phyloP scores from a whole-genome alignment of 371 early-diverging fungal species.

The Mortierella sp. region DNA sequence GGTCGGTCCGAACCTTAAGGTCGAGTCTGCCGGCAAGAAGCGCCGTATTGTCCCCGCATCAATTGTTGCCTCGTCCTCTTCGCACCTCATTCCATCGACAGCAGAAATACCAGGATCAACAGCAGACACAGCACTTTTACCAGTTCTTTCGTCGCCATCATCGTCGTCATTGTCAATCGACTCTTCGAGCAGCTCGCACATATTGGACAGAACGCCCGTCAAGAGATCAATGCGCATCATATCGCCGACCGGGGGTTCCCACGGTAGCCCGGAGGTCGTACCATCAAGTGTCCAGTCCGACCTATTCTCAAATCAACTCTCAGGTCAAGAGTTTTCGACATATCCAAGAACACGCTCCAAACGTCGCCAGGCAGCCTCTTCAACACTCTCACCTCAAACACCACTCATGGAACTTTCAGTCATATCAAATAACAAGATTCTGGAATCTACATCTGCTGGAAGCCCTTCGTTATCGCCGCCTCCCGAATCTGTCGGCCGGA shows the following conservation, averaged over 20 bases:
- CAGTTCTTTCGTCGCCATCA: background rate
- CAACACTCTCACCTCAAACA: background rate
- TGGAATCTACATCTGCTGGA: background rate
- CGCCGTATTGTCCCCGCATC: slow-evolving; percentile 4
- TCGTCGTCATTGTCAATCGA: background rate
- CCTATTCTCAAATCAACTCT: background rate
- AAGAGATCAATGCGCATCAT: background rate
- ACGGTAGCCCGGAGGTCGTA: background rate
- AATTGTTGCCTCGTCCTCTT: background rate
- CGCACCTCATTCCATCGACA: background rate
- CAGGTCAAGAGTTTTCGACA: background rate
- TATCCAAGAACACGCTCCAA: background rate
- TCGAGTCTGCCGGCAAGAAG: slow-evolving; percentile 36
- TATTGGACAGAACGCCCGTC: background rate
- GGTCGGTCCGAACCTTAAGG: slow-evolving; percentile 22
- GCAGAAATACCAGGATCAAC: background rate
- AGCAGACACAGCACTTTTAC: background rate
- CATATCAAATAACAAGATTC: background rate
- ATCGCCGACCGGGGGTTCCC: background rate
- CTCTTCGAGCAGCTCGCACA: background rate
- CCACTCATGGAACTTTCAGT: background rate
- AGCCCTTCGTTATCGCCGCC: background rate
- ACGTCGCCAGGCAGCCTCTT: background rate
- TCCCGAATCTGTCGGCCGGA: background rate
- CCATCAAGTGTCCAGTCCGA: slow-evolving; percentile 13